These are phyloP conservation scores for Solioccasus polychromus DNA, from an alignment of 768 basidiomycete genomes.

Conservation along the genomic window DNA sequence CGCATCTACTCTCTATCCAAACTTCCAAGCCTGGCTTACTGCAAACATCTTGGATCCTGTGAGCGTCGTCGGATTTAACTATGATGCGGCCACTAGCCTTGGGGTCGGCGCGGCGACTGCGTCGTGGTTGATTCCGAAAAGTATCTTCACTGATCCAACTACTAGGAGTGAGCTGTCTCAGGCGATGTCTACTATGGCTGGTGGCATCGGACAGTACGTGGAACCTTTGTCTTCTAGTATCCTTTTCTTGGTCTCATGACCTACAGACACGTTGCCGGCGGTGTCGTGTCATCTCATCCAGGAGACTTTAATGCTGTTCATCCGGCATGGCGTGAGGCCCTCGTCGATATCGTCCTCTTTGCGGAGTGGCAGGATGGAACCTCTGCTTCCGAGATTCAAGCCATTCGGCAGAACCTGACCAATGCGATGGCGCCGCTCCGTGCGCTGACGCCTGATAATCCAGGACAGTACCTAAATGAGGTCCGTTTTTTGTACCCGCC, in stretches of 20 bases:
- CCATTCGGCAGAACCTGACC: neutral
- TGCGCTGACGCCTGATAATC: neutral
- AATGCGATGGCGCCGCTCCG: neutral
- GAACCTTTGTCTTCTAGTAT: neutral
- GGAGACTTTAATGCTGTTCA: neutral
- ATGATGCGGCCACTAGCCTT: neutral
- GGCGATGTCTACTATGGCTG: neutral
- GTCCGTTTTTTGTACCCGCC: neutral
- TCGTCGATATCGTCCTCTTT: neutral
- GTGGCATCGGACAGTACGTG: neutral
- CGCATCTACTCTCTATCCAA: neutral
- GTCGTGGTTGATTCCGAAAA: neutral
- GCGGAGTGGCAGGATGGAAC: neutral
- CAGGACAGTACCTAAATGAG: neutral
- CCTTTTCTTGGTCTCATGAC: neutral
- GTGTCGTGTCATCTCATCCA: neutral
- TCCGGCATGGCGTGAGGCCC: neutral
- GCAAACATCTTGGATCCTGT: neutral
- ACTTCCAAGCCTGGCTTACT: neutral
- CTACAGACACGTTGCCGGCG: neutral
- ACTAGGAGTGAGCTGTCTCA: neutral
- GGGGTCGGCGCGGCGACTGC: neutral
- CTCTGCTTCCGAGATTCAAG: neutral
- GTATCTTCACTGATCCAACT: neutral
- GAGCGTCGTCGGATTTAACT: neutral